Conservation (phyloP, 1,284 basidiomycete genomes). For the Lentinula novae-zelandiae region DNA sequence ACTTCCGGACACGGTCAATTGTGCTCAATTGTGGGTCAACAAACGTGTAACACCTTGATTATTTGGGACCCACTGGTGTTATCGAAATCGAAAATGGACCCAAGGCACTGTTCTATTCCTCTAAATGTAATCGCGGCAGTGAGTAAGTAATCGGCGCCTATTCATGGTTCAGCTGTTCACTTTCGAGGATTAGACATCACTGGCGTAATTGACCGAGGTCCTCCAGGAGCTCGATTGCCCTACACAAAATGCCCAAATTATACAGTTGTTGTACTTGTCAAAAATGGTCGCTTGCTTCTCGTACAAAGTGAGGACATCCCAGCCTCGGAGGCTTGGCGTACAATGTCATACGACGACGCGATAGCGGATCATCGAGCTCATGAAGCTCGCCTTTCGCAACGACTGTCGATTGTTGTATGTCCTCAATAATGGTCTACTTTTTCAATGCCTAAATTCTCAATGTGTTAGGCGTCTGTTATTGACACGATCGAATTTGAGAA, state of each 20-base stretch:
- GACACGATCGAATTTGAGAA: neutral
- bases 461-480: neutral
- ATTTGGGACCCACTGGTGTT: constrained; percentile 4
- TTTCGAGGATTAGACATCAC: no score
- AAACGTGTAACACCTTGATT: neutral
- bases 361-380: neutral
- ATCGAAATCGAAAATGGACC: neutral
- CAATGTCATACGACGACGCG: neutral
- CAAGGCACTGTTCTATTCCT: constrained; percentile 1
- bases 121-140: neutral
- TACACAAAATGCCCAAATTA: rapidly evolving
- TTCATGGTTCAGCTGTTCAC: neutral
- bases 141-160: neutral
- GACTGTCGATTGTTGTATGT: neutral
- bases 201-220: no score
- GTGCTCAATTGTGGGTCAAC: neutral
- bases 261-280: neutral
- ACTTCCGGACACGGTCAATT: no score
- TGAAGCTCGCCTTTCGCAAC: neutral
- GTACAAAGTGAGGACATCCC: neutral
- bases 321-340: neutral
- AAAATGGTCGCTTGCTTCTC: neutral
- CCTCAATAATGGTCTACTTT: neutral
- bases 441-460: neutral
- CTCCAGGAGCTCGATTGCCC: no score